Evolutionary conservation across 371 early-diverging fungal genomes (phyloP).

Genomic region (Mortierella sp.): DNA sequence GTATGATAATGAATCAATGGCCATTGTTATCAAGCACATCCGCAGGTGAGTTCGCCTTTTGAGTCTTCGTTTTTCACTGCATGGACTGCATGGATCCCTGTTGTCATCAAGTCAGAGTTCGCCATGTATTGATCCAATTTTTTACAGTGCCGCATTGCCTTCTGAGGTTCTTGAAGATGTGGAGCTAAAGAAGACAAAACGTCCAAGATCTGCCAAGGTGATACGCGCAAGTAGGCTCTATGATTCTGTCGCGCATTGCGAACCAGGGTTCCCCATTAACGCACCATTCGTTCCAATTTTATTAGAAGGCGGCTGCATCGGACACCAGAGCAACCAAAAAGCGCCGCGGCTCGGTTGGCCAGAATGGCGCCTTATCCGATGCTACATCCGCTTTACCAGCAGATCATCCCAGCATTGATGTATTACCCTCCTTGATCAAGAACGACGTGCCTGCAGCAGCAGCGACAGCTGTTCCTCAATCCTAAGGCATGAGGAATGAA

Average conservation of each 20-base stretch:
- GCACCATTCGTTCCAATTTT: not conserved
- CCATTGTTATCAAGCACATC: conserved; percentile 72
- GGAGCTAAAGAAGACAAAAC: conserved; percentile 58
- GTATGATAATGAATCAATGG: conserved; percentile 77
- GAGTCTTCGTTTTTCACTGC: too few relatives aligned
- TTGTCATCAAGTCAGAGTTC: too few relatives aligned
- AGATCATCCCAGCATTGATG: conserved; percentile 6
- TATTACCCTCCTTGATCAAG: conserved; percentile 8
- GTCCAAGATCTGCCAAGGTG: conserved; percentile 47
- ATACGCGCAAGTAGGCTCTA: not conserved
- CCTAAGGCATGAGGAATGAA: conserved; percentile 1
- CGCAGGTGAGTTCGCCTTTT: conserved; percentile 68
- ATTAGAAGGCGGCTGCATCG: conserved; percentile 21
- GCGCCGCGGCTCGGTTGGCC: conserved; percentile 40
- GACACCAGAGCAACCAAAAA: conserved; percentile 38
- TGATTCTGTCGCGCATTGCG: not conserved
- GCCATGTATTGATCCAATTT: too few relatives aligned
- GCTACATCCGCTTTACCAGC: conserved; percentile 4
- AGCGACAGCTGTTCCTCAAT: conserved; percentile 18
- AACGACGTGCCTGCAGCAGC: conserved; percentile 10
- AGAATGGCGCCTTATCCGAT: conserved; percentile 24
- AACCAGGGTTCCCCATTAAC: not conserved
- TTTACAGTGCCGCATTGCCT: conserved; percentile 57
- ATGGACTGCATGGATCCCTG: too few relatives aligned
- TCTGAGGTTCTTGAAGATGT: conserved; percentile 55